Conservation (phyloP, 2,329 filamentous ascomycete species). For the Rhynchosporium secalis region DNA sequence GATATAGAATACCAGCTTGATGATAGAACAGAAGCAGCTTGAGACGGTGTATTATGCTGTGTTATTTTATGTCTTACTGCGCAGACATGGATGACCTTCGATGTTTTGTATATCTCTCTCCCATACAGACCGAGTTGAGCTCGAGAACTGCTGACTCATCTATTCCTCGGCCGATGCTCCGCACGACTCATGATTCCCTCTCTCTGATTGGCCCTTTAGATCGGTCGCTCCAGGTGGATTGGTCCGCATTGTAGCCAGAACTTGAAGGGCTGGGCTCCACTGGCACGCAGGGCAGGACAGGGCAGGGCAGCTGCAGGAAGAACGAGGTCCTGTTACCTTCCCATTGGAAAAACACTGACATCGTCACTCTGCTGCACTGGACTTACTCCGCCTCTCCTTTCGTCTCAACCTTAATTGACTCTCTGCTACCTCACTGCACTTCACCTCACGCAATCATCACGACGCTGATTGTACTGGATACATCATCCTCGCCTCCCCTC, state of each 20-base stretch:
- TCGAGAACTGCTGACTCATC: not conserved
- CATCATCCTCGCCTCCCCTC: slow-evolving; percentile 11
- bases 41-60: too few relatives aligned
- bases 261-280: slow-evolving; percentile 1
- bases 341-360: not conserved
- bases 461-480: slow-evolving; percentile 11
- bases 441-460: slow-evolving; percentile 5
- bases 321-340: slow-evolving; percentile 20
- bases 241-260: slow-evolving; percentile 13
- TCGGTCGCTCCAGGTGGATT: not conserved
- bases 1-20: too few relatives aligned
- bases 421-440: not conserved
- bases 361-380: slow-evolving; percentile 30
- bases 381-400: slow-evolving; percentile 50
- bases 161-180: not conserved
- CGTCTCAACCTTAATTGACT: slow-evolving; percentile 43
- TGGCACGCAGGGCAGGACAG: too few relatives aligned
- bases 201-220: not conserved
- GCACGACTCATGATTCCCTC: not conserved
- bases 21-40: too few relatives aligned
- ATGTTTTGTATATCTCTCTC: too few relatives aligned
- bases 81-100: too few relatives aligned
- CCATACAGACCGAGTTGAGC: too few relatives aligned
- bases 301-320: too few relatives aligned
- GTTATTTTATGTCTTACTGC: too few relatives aligned